phyloP scores from a whole-genome alignment of 805 yeast species.

The Saccharomyces kudriavzevii region DNA sequence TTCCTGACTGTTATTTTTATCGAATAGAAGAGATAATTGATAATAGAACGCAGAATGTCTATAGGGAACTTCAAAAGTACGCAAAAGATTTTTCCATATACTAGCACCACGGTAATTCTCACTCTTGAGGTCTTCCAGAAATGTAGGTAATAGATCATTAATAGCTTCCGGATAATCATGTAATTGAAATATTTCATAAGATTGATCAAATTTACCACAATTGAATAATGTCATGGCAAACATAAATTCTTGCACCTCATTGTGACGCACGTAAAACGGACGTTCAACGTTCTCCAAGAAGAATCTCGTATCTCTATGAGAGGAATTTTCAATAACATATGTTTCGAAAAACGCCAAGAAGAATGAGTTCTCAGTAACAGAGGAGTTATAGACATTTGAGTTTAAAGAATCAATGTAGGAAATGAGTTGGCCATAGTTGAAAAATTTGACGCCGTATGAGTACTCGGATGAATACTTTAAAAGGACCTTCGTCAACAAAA shows the following conservation, averaged over 20 bases:
- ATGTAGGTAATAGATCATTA: slow-evolving; percentile 13
- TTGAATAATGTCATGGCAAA: slow-evolving; percentile 20
- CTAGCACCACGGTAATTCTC: slow-evolving; percentile 3
- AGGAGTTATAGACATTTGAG: slow-evolving; percentile 10
- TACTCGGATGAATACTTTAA: slow-evolving; percentile 17
- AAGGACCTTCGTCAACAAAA: slow-evolving; percentile 13
- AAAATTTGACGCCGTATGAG: slow-evolving; percentile 20
- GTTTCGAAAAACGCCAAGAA: slow-evolving; percentile 15
- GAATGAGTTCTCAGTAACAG: slow-evolving; percentile 12
- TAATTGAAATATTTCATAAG: slow-evolving; percentile 22
- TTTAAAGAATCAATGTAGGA: slow-evolving; percentile 11
- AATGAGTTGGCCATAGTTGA: slow-evolving; percentile 19
- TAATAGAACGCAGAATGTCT: slow-evolving; percentile 18
- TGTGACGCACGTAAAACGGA: slow-evolving; percentile 16
- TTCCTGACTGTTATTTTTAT: slow-evolving; percentile 13
- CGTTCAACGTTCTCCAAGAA: slow-evolving; percentile 14
- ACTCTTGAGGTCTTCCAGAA: slow-evolving; percentile 10
- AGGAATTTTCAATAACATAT: slow-evolving; percentile 9
- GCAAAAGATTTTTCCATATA: slow-evolving; percentile 21
- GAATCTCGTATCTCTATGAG: slow-evolving; percentile 1
- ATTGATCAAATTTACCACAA: slow-evolving; percentile 19
- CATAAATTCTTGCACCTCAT: slow-evolving; percentile 21
- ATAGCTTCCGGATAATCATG: slow-evolving; percentile 19
- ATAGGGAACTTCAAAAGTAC: slow-evolving; percentile 11
- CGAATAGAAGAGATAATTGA: slow-evolving; percentile 22